Evolutionary conservation across 495 filamentous ascomycete species (phyloP).

Genomic region (Letharia lupina): DNA sequence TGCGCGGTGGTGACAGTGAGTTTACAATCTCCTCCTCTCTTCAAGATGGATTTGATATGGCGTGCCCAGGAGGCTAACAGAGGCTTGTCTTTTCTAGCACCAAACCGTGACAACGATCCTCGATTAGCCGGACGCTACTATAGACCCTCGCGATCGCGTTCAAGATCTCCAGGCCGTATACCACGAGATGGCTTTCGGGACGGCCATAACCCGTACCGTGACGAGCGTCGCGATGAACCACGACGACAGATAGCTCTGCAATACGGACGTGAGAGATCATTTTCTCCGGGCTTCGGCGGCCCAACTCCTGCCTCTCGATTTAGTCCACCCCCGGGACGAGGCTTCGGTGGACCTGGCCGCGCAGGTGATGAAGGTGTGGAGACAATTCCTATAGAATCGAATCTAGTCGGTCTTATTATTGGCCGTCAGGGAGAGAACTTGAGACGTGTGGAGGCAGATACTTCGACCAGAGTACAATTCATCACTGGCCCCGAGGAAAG

Average conservation of each 20-base stretch:
- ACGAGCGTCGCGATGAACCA: constrained; percentile 62
- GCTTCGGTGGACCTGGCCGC: constrained; percentile 32
- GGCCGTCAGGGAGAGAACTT: constrained; percentile 77
- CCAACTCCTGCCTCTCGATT: constrained; percentile 35
- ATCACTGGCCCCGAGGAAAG: constrained; percentile 57
- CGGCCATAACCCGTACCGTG: constrained; percentile 64
- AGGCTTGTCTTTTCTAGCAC: constrained; percentile 17
- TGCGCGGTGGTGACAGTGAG: constrained; percentile 28
- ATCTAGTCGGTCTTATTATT: constrained; percentile 74
- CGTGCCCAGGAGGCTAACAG: constrained; percentile 1
- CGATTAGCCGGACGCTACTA: constrained; percentile 41
- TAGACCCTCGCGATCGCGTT: constrained; percentile 55
- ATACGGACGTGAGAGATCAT: constrained; percentile 55
- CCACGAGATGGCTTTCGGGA: constrained; percentile 53
- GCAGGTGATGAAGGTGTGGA: constrained; percentile 56
- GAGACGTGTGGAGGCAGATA: constrained; percentile 65
- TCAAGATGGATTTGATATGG: background rate
- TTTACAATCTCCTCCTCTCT: constrained; percentile 12
- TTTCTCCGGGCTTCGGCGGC: constrained; percentile 48
- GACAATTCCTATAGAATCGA: constrained; percentile 66
- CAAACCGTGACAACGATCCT: constrained; percentile 33
- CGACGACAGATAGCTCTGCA: constrained; percentile 42
- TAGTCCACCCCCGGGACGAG: constrained; percentile 35
- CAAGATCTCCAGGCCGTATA: constrained; percentile 51
- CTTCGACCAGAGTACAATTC: constrained; percentile 71